Conservation (phyloP, 306 rosid species). For the Cicer bijugum region DNA sequence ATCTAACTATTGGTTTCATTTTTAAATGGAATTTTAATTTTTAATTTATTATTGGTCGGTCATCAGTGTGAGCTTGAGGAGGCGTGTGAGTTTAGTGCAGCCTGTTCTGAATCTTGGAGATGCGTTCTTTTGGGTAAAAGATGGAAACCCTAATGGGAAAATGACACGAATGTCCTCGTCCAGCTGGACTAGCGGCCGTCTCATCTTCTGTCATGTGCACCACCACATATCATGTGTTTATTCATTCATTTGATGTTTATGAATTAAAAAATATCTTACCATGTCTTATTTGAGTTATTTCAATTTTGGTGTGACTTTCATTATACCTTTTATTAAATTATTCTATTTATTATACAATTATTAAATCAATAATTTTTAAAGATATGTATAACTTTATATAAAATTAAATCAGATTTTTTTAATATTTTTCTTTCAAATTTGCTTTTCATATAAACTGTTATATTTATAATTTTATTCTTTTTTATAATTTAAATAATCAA, state of each 20-base stretch:
- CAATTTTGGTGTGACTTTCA: no score
- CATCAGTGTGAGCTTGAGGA: not conserved
- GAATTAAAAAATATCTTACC: no score
- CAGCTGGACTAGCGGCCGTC: slow-evolving; percentile 38
- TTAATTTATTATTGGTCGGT: slow-evolving; percentile 47
- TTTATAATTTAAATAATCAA: no score
- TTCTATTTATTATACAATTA: no score
- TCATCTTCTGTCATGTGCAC: slow-evolving; percentile 34
- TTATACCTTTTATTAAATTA: no score
- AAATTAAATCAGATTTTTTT: no score
- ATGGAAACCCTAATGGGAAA: slow-evolving; percentile 73
- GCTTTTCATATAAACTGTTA: no score
- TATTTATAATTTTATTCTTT: no score
- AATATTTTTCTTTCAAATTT: no score
- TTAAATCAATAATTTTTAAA: no score
- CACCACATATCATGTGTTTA: slow-evolving; percentile 27
- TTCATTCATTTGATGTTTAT: not conserved
- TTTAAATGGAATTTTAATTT: not conserved
- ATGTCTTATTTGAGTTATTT: no score
- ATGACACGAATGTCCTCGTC: slow-evolving; percentile 62
- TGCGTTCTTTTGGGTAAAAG: slow-evolving; percentile 46
- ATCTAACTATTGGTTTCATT: fast-evolving
- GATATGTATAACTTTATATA: no score
- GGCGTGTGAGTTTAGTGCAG: not conserved
- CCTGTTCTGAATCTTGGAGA: slow-evolving; percentile 41